These are phyloP conservation scores for Xylaria sp. DNA, from an alignment of 2,329 filamentous ascomycete genomes.

Conservation along the genomic window DNA sequence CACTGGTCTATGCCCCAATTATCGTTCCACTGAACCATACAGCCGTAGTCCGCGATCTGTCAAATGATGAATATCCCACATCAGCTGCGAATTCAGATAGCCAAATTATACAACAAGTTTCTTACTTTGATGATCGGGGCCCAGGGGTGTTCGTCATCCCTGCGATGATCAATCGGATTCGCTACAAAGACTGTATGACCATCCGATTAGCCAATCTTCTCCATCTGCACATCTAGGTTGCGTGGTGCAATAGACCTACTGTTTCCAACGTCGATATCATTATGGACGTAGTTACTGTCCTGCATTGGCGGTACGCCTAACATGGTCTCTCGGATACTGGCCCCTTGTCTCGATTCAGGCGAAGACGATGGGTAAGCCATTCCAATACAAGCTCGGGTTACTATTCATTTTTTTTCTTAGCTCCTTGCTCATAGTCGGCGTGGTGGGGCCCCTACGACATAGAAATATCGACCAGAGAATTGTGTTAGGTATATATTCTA, in stretches of 20 bases:
- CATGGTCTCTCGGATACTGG: background rate
- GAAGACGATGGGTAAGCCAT: conserved; percentile 2
- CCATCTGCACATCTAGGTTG: background rate
- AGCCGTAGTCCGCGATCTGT: conserved; percentile 27
- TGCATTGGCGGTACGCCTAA: accelerated
- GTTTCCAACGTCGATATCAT: conserved; percentile 21
- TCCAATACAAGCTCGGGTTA: conserved; percentile 13
- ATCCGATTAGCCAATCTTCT: background rate
- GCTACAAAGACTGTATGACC: conserved; percentile 9
- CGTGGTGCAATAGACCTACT: background rate
- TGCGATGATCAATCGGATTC: background rate
- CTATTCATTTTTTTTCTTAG: conserved; percentile 3
- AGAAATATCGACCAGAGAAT: conserved; percentile 22
- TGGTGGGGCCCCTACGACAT: conserved; percentile 6
- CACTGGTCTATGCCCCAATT: background rate
- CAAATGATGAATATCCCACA: background rate
- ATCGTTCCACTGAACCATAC: conserved; percentile 20
- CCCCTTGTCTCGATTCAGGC: background rate
- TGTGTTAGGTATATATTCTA: conserved; percentile 21
- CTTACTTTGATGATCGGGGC: conserved; percentile 11
- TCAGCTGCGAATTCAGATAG: background rate
- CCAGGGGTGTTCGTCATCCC: background rate
- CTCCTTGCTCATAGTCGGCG: background rate
- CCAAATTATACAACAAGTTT: background rate
- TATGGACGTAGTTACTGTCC: background rate